Percentiles rank a stretch among this genome's conserved stretches.
phyloP scores from a whole-genome alignment of 1,284 basidiomycete genomes.

The Limonomyces culmigenus region DNA sequence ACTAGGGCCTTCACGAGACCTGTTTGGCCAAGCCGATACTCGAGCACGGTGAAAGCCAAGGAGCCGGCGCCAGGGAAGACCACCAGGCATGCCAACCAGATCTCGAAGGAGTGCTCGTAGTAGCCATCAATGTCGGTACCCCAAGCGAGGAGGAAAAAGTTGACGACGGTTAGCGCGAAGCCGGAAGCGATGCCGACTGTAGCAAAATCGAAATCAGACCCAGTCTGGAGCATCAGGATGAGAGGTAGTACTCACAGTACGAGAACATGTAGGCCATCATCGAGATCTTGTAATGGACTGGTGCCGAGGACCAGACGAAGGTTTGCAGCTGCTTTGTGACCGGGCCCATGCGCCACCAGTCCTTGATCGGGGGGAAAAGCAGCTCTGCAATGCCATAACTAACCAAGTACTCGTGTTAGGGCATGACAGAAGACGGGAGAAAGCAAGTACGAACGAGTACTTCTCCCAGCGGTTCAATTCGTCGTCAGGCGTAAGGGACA shows the following conservation, averaged over 20 bases:
- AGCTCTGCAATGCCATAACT: constrained; percentile 43
- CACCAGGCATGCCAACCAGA: constrained; percentile 61
- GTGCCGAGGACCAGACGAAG: constrained; percentile 67
- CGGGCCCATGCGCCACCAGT: constrained; percentile 61
- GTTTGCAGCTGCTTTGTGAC: constrained; percentile 60
- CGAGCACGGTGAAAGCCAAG: constrained; percentile 49
- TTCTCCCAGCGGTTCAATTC: constrained; percentile 80
- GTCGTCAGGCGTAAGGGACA: constrained; percentile 66
- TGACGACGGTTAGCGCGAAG: constrained; percentile 43
- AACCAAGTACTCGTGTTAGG: no score
- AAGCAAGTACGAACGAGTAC: constrained; percentile 72
- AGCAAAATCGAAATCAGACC: constrained; percentile 1
- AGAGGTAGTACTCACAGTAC: constrained; percentile 37
- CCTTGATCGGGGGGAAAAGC: constrained; percentile 58
- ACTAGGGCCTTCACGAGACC: constrained; percentile 31
- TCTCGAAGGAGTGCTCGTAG: constrained; percentile 58
- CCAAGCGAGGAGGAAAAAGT: constrained; percentile 59
- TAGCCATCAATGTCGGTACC: constrained; percentile 47
- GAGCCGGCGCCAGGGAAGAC: constrained; percentile 66
- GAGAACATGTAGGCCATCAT: constrained; percentile 78
- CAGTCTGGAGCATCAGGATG: neutral
- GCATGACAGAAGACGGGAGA: no score
- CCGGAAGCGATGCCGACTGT: constrained; percentile 61
- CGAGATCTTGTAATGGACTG: constrained; percentile 69
- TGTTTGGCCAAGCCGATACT: constrained; percentile 58